Evolutionary conservation across 257 asterid species (phyloP), one percentile per base, ranked within the genome.

Genomic region (Solanum commersonii): DNA sequence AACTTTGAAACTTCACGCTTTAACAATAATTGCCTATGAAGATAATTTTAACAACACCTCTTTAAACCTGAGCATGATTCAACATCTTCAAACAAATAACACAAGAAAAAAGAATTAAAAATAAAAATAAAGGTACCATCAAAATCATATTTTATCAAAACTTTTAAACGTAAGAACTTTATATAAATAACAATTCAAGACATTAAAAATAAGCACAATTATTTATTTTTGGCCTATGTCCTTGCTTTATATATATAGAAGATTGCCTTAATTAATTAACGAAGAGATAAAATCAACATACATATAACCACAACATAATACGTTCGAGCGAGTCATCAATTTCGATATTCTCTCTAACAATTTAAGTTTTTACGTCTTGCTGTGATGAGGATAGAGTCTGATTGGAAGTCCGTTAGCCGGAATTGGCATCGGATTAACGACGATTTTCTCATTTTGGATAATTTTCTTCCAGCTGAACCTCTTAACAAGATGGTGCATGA

Each of bases 401-500:
- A 94, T 79, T 0, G 96, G 95, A 14, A 94, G 90, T n/a, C 96
- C 95, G 74, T 92, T 88, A 13, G 92, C 92, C 0, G 94, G 96
- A 59, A 92, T 86, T 2, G 94, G 94, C 90, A 91, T 90, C 23
- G 96, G 94, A 88, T 94, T 84, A 40, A 94, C 93, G 4, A 94
- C 92, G 27, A 91, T 92, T 46, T 92, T 92, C 90, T 94, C 96
- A 22, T 92, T 5, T 1, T 18, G n/a, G 65, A 56, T 56, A 56
- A 56, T 56, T 56, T 56, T 56, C n/a, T 56, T 56, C 65, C 91
- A 93, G 70, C 40, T 90, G 90, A 94, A 94, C n/a, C 94, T 91
- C 59, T 85, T 94, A 46, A 94, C 94, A 2, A 93, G 42, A 34
- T 93, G 93, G 83, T 94, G 94, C 87, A 94, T 93, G 91, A 93